Percentiles rank a stretch among this genome's conserved stretches.
phyloP scores from a whole-genome alignment of 1,139 yeast species.

The Kodamaea ohmeri region DNA sequence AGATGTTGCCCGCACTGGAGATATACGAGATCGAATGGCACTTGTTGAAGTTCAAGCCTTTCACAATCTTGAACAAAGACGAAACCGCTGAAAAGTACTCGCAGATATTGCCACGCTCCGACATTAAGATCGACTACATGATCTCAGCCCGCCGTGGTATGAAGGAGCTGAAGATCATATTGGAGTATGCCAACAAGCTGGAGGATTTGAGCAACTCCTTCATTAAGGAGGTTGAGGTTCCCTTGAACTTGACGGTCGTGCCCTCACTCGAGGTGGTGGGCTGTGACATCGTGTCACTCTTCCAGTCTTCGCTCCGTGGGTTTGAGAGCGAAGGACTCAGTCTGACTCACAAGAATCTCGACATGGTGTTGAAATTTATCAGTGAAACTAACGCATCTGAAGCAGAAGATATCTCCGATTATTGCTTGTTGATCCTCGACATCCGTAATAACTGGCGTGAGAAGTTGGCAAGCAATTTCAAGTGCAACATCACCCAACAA shows the following conservation, averaged over 20 bases:
- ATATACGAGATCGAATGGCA: conserved; percentile 75
- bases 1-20: conserved; percentile 55
- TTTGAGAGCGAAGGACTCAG: conserved; percentile 19
- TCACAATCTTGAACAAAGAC: conserved; percentile 43
- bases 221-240: conserved; percentile 57
- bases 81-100: conserved; percentile 32
- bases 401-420: conserved; percentile 41
- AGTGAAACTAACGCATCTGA: conserved; percentile 17
- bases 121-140: conserved; percentile 51
- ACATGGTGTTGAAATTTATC: conserved; percentile 21
- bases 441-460: conserved; percentile 69
- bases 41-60: conserved; percentile 56
- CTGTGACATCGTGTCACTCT: conserved; percentile 64
- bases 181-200: conserved; percentile 61
- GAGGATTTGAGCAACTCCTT: conserved; percentile 31
- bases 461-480: conserved; percentile 25
- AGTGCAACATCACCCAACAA: conserved; percentile 17
- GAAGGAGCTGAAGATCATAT: conserved; percentile 58
- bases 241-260: conserved; percentile 64
- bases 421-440: conserved; percentile 64
- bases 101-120: conserved; percentile 33
- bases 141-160: conserved; percentile 73
- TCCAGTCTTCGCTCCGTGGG: conserved; percentile 25
- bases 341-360: conserved; percentile 19
- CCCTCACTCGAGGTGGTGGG: conserved; percentile 73